Evolutionary conservation across 176 grass and related monocot genomes (phyloP).

Genomic region (Carex scoparia): DNA sequence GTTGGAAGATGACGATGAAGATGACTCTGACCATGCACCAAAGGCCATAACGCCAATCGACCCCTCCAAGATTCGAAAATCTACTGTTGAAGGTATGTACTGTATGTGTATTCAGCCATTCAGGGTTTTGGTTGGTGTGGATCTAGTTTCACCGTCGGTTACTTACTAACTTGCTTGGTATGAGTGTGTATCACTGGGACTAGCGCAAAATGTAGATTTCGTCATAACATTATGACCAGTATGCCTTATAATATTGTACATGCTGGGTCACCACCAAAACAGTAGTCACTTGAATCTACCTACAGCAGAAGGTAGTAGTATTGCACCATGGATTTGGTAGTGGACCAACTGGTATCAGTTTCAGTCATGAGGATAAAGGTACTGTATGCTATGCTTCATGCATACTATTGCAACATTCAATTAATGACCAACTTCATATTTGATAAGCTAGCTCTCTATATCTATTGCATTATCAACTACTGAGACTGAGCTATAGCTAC

Average conservation of each 20-base stretch:
- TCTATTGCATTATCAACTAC: neutral
- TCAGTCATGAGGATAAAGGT: neutral
- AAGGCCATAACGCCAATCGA: slow-evolving; percentile 60
- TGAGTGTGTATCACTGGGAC: neutral
- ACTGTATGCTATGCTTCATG: neutral
- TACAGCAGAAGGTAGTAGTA: neutral
- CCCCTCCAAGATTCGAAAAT: slow-evolving; percentile 37
- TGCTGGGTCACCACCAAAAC: neutral
- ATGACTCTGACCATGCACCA: slow-evolving; percentile 32
- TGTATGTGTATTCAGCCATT: too few relatives aligned
- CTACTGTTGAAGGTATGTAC: slow-evolving; percentile 39
- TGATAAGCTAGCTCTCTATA: neutral
- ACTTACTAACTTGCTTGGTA: neutral
- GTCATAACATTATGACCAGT: neutral
- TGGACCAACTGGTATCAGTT: neutral
- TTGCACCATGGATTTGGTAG: neutral
- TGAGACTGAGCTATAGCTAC: neutral
- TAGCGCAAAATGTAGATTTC: neutral
- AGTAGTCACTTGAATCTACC: neutral
- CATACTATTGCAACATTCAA: neutral
- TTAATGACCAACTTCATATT: neutral
- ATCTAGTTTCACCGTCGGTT: neutral
- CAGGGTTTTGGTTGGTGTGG: neutral
- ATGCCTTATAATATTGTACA: neutral
- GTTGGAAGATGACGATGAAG: slow-evolving; percentile 47